Conservation (phyloP, 2,329 filamentous ascomycete genomes). For the Xylariaceae sp. region DNA sequence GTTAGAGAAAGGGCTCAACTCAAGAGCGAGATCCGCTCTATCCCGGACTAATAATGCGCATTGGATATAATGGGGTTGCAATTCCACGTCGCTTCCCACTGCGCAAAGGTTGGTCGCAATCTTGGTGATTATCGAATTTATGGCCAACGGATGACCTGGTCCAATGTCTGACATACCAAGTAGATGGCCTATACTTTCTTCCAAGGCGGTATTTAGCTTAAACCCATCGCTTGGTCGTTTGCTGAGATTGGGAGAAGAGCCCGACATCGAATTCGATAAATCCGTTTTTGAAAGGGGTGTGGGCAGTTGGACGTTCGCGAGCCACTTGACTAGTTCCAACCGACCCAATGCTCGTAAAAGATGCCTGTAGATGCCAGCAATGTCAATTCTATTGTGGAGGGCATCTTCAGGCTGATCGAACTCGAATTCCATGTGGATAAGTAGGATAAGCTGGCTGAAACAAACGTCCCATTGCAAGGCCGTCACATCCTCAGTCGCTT, state of each 20-base stretch:
- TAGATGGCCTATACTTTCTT: conserved; percentile 57
- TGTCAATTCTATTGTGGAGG: conserved; percentile 54
- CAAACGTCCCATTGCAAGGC: conserved; percentile 67
- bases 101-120: conserved; percentile 62
- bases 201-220: conserved; percentile 52
- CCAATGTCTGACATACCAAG: conserved; percentile 53
- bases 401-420: conserved; percentile 67
- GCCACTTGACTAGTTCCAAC: conserved; percentile 68
- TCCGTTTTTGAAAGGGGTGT: conserved; percentile 43
- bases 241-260: conserved; percentile 28
- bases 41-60: conserved; percentile 56
- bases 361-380: conserved; percentile 63
- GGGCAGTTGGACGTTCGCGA: conserved; percentile 54
- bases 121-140: conserved; percentile 55
- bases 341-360: conserved; percentile 67
- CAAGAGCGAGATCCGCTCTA: conserved; percentile 54
- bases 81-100: conserved; percentile 59
- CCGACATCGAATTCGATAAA: conserved; percentile 34
- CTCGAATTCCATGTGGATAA: conserved; percentile 82
- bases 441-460: conserved; percentile 74
- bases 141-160: conserved; percentile 34
- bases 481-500: conserved; percentile 73
- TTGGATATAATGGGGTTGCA: conserved; percentile 56
- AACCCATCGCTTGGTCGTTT: conserved; percentile 43
- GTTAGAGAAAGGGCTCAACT: conserved; percentile 52